Base-by-base conservation (phyloP, 495 filamentous ascomycete genomes). In the Podospora pseudopauciseta region DNA sequence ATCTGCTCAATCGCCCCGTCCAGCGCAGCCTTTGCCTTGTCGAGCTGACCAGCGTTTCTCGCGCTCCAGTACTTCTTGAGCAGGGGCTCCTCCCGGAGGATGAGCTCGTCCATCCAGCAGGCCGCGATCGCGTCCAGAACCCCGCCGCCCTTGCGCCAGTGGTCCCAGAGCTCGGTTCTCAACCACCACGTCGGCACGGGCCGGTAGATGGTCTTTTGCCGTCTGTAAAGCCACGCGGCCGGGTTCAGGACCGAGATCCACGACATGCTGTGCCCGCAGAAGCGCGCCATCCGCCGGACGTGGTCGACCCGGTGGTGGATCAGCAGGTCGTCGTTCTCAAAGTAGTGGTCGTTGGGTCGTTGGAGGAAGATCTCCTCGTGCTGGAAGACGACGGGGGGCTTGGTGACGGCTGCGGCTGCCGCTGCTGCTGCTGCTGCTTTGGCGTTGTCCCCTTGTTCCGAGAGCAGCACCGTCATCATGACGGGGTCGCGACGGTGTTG, bases 121-220 rank as follows among this genome's bases (percentile, higher is more conserved):
- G 86, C 81, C 34, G 83, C 82, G n/a, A 89, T 83, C 19, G 84
- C 88, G 65, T 90, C 88, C 13, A 89, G 79, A 27, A 85, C 83
- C 23, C 78, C 76, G 2, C 80, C 79, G 2, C 80, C 79, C n/a
- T 84, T 82, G 67, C 88, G 88, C 88, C 88, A 90, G 5, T 82
- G 80, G 65, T 86, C 86, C 88, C 88, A 90, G 34, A 90, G 82
- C 72, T 87, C 73, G 0, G 88, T 88, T 20, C 88, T 80, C 68
- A 86, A 81, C 55, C 79, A 80, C 28, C 86, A 86, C 5, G 86
- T 89, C 0, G 87, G 87, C 4, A 76, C 65, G 4, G 34, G 68
- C 1, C 65, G 62, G 49, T 72, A 74, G 18, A 71, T 56, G 16
- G 54, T 54, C 65, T 71, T 73, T 30, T 63, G 67, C 9, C 63